Conservation (phyloP, 768 basidiomycete species). For the Mrakia blollopis region DNA sequence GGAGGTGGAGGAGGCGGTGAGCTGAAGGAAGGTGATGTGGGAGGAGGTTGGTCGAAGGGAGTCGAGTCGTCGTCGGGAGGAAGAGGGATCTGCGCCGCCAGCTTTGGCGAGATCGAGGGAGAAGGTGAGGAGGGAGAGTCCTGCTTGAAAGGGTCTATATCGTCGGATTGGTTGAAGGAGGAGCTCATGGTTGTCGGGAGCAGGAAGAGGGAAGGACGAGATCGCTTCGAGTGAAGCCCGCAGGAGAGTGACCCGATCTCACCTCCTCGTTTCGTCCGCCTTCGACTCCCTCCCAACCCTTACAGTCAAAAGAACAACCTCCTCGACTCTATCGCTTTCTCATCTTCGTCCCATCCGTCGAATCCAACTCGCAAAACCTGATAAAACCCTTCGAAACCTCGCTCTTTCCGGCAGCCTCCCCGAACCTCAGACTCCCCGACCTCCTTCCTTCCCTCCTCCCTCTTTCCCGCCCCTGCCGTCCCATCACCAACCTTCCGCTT, state of each 20-base stretch:
- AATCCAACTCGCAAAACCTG: too few relatives aligned
- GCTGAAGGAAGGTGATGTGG: neutral
- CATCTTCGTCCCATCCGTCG: too few relatives aligned
- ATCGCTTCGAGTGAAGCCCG: neutral
- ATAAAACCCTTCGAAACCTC: neutral
- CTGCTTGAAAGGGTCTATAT: slow-evolving; percentile 12
- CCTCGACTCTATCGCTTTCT: neutral
- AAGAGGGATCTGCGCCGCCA: neutral
- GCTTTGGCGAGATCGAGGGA: neutral
- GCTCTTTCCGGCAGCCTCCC: neutral
- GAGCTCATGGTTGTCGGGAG: neutral
- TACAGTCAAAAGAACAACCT: neutral
- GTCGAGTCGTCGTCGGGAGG: neutral
- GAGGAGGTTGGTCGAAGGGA: neutral
- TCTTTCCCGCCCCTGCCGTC: too few relatives aligned
- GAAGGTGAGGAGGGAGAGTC: slow-evolving; percentile 6
- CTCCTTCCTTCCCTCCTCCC: neutral
- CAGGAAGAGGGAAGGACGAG: neutral
- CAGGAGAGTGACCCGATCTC: neutral
- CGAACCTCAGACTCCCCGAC: neutral
- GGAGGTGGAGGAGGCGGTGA: neutral
- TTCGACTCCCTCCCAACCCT: neutral
- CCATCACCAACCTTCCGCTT: neutral
- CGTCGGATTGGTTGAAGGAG: slow-evolving; percentile 2
- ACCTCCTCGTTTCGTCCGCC: neutral